Evolutionary conservation across 495 filamentous ascomycete genomes (phyloP).

Genomic region (Podospora fimiseda): DNA sequence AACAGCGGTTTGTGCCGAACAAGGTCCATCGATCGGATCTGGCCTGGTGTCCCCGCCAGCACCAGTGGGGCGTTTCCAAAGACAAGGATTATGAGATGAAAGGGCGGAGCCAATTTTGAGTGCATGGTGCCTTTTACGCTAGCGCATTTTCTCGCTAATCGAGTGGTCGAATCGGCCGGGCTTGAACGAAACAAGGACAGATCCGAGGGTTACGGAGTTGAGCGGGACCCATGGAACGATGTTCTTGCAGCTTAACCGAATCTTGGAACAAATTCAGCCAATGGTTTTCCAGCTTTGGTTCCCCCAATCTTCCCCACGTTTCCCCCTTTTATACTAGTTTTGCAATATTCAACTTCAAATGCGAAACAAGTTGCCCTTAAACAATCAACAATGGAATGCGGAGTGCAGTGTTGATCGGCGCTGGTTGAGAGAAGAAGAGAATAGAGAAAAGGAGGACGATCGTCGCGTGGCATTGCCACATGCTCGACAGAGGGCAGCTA

Average conservation of each 20-base stretch:
- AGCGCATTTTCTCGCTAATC: slow-evolving; percentile 29
- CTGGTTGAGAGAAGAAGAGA: too few species aligned
- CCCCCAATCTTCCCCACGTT: background rate
- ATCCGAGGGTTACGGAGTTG: slow-evolving; percentile 12
- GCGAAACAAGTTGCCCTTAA: too few species aligned
- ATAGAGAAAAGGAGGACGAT: background rate
- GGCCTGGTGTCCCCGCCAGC: slow-evolving; percentile 9
- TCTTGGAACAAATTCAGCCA: background rate
- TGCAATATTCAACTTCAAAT: too few species aligned
- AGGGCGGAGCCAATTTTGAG: slow-evolving; percentile 20
- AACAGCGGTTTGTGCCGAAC: slow-evolving; percentile 2
- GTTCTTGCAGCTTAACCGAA: background rate
- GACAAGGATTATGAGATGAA: slow-evolving; percentile 20
- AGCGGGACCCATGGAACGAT: background rate
- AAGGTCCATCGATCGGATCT: slow-evolving; percentile 21
- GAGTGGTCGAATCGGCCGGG: slow-evolving; percentile 28
- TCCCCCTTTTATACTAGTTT: too few species aligned
- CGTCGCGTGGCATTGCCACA: background rate
- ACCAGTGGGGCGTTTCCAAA: slow-evolving; percentile 4
- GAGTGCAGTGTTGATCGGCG: background rate
- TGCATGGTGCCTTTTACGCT: slow-evolving; percentile 6
- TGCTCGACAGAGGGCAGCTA: background rate
- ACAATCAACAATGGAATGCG: background rate
- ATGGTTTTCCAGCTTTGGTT: background rate
- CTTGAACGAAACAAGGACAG: slow-evolving; percentile 16